Conservation (phyloP, 768 basidiomycete species). For the Lactarius psammicola region DNA sequence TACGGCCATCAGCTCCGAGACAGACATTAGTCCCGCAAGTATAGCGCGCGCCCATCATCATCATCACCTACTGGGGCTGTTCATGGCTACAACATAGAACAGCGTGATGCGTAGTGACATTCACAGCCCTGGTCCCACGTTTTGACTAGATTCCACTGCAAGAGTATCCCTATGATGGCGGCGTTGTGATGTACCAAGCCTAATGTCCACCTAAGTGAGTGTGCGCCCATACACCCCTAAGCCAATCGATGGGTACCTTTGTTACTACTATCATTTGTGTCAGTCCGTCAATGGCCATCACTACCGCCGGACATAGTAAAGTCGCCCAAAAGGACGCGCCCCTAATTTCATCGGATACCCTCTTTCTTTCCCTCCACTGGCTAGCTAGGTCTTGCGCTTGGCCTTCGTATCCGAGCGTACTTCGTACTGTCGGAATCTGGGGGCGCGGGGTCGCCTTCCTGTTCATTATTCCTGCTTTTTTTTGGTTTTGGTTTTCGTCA, state of each 20-base stretch:
- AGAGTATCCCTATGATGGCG: neutral
- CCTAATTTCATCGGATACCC: neutral
- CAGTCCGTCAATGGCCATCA: neutral
- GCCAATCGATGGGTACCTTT: neutral
- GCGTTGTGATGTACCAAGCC: neutral
- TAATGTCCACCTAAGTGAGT: neutral
- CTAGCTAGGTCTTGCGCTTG: slow-evolving; percentile 21
- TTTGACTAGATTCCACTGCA: neutral
- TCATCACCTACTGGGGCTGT: neutral
- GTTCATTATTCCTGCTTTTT: neutral
- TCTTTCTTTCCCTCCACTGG: slow-evolving; percentile 19
- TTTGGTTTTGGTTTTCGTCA: neutral
- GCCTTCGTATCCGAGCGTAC: slow-evolving; percentile 10
- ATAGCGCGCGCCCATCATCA: neutral
- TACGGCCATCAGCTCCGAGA: neutral
- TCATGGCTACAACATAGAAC: neutral
- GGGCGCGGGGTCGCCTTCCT: slow-evolving; percentile 6
- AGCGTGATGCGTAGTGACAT: neutral
- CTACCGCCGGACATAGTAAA: neutral
- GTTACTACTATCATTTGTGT: neutral
- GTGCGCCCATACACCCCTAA: neutral
- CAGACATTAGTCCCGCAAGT: neutral
- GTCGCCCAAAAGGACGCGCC: neutral
- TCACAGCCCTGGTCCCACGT: neutral
- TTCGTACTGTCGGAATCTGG: slow-evolving; percentile 9